Conservation (phyloP, 1,284 basidiomycete species). For the Xerocomus tenax region DNA sequence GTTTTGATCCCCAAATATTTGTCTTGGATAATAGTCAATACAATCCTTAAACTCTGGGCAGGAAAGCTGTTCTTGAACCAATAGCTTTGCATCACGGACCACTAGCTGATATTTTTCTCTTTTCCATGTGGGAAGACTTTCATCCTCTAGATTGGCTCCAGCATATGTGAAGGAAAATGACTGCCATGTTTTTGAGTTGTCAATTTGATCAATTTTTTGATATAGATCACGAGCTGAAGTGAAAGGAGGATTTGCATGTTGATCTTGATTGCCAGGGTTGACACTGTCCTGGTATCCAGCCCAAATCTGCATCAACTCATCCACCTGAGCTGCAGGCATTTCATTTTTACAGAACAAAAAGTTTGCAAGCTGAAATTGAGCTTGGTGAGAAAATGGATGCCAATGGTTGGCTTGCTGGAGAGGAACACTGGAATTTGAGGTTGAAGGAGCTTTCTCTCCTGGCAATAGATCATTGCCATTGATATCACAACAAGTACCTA, state of each 20-base stretch:
- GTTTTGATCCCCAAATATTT: background rate
- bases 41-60: background rate
- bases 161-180: background rate
- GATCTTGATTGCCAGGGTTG: background rate
- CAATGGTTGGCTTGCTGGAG: background rate
- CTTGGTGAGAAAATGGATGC: background rate
- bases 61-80: background rate
- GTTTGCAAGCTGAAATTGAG: background rate
- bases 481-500: background rate
- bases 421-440: background rate
- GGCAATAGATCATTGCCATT: background rate
- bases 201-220: background rate
- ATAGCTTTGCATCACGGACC: background rate
- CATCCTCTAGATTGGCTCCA: background rate
- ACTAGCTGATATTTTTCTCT: background rate
- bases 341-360: background rate
- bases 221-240: background rate
- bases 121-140: background rate
- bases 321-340: background rate
- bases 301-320: background rate
- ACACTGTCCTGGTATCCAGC: background rate
- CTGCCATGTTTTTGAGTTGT: background rate
- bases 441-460: background rate
- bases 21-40: background rate
- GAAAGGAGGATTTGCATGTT: background rate